These are phyloP conservation scores for Russula ochroleuca DNA, from an alignment of 768 basidiomycete genomes.

Conservation along the genomic window DNA sequence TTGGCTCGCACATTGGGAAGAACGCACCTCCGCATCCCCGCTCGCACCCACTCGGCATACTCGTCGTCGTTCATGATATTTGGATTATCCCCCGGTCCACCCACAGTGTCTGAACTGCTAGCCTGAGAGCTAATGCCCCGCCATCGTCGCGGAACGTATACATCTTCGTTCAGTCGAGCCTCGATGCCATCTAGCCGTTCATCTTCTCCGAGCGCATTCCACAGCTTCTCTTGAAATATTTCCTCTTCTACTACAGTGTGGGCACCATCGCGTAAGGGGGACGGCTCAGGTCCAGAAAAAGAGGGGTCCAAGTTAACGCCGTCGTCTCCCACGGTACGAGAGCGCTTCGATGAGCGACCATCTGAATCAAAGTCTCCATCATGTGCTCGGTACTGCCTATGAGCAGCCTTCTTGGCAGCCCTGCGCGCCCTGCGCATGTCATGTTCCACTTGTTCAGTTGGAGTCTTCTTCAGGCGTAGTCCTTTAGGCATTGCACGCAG, in stretches of 20 bases:
- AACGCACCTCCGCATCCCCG: slow-evolving; percentile 77
- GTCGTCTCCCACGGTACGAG: slow-evolving; percentile 18
- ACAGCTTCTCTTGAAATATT: slow-evolving; percentile 67
- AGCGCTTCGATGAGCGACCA: slow-evolving; percentile 13
- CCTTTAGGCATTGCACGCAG: slow-evolving; percentile 26
- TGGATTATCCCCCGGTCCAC: slow-evolving; percentile 36
- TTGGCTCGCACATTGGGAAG: background rate
- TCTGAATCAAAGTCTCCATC: background rate
- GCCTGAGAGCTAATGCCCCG: slow-evolving; percentile 42
- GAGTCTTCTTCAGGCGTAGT: slow-evolving; percentile 40
- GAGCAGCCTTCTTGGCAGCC: slow-evolving; percentile 49
- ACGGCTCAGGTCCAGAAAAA: slow-evolving; percentile 36
- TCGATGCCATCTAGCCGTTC: slow-evolving; percentile 61
- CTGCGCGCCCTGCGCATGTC: slow-evolving; percentile 41
- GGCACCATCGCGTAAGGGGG: slow-evolving; percentile 35
- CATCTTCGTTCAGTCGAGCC: slow-evolving; percentile 60
- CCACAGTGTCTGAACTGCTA: slow-evolving; percentile 38
- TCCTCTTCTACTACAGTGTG: slow-evolving; percentile 54
- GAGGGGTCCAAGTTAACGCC: background rate
- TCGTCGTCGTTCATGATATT: slow-evolving; percentile 75
- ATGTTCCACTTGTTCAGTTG: slow-evolving; percentile 37
- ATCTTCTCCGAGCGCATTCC: slow-evolving; percentile 68
- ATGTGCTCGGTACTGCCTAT: background rate
- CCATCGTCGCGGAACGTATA: slow-evolving; percentile 74
- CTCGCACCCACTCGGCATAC: slow-evolving; percentile 81